phyloP scores from a whole-genome alignment of 208 protist species.

The Trichomonas gallinae region DNA sequence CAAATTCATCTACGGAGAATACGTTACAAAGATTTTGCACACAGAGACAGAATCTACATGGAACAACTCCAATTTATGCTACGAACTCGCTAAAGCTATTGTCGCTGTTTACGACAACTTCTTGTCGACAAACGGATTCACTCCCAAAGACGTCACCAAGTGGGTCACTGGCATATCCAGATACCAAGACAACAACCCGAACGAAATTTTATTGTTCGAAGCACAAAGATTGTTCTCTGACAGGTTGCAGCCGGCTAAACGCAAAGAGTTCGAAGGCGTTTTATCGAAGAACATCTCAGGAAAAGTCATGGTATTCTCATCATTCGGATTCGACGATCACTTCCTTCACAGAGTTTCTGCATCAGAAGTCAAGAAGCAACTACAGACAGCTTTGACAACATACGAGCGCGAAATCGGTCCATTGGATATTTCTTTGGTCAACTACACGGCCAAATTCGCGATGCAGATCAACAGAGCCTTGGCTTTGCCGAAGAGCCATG shows the following conservation, averaged over 20 bases:
- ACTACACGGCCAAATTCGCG: background rate
- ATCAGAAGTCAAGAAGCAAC: background rate
- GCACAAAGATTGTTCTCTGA: background rate
- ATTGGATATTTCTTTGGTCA: background rate
- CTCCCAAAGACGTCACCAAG: background rate
- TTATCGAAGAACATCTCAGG: background rate
- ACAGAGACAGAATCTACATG: background rate
- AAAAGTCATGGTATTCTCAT: background rate
- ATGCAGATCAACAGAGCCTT: background rate
- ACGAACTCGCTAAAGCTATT: background rate
- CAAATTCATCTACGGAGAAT: background rate
- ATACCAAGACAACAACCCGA: background rate
- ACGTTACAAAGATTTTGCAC: background rate
- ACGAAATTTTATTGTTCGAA: background rate
- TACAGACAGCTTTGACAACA: background rate
- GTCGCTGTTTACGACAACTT: background rate
- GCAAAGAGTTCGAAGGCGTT: background rate
- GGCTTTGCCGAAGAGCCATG: background rate
- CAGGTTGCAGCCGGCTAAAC: background rate
- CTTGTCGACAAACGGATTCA: background rate
- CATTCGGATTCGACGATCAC: background rate
- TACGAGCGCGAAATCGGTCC: background rate
- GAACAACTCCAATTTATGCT: background rate
- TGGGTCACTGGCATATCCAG: background rate
- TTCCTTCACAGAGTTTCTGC: background rate